A percentile compares a stretch with the other conserved stretches of the same genome.
Conservation (phyloP, 352 stramenopile genomes). For the Phytopythium kandeliae region DNA sequence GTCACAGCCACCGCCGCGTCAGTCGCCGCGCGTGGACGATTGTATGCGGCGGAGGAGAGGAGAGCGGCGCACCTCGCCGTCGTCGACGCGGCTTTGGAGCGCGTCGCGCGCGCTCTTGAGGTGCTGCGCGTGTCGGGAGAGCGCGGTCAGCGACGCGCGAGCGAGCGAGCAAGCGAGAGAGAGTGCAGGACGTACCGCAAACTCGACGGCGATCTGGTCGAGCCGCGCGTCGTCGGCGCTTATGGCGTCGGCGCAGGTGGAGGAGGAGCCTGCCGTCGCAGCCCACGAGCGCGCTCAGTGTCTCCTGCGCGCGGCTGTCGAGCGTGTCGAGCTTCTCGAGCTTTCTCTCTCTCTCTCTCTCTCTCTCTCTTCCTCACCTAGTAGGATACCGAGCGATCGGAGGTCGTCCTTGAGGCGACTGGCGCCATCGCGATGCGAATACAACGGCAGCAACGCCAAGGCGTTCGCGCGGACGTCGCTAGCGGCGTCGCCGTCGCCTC, state of each 20-base stretch:
- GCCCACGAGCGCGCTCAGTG: too few species aligned
- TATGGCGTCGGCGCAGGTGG: neutral
- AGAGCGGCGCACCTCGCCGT: constrained; percentile 40
- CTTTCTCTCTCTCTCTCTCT: too few species aligned
- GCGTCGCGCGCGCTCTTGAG: constrained; percentile 24
- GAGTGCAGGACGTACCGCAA: neutral
- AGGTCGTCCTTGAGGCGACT: constrained; percentile 30
- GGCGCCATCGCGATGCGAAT: constrained; percentile 15
- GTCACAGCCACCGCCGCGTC: too few species aligned
- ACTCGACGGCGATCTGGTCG: neutral
- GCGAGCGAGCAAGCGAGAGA: neutral
- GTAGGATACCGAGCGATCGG: constrained; percentile 31
- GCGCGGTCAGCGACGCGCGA: too few species aligned
- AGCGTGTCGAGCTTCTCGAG: too few species aligned
- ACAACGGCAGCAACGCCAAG: constrained; percentile 24
- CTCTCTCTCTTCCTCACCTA: too few species aligned
- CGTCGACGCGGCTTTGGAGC: constrained; percentile 42
- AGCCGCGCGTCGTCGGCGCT: neutral
- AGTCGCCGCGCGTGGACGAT: too few species aligned
- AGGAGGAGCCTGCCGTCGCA: neutral
- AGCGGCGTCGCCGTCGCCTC: neutral
- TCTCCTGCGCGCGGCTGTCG: too few species aligned
- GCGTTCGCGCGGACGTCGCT: neutral
- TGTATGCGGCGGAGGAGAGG: too few species aligned
- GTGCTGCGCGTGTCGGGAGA: constrained; percentile 21